Evolutionary conservation across 2,329 filamentous ascomycete species (phyloP).

Genomic region (Parascedosporium putredinis): DNA sequence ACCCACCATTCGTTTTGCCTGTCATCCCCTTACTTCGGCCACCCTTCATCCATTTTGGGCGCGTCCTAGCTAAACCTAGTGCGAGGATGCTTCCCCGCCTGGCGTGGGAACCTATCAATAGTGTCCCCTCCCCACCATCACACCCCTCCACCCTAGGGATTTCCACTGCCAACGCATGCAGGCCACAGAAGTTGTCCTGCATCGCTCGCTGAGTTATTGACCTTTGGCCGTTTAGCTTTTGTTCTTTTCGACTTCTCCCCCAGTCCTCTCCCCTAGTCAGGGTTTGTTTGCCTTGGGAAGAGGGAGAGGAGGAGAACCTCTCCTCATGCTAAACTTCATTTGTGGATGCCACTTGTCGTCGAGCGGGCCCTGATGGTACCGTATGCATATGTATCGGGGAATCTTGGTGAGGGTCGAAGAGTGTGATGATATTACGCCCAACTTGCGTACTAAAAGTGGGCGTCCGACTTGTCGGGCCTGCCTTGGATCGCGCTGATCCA

Average conservation of each 20-base stretch:
- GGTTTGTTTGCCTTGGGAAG: no score
- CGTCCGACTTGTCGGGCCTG: neutral
- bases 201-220: neutral
- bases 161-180: slow-evolving; percentile 3
- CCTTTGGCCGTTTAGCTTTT: neutral
- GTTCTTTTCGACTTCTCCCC: neutral
- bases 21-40: slow-evolving; percentile 1
- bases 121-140: slow-evolving; percentile 2
- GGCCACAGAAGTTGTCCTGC: neutral
- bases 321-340: no score
- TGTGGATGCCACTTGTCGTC: no score
- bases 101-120: neutral
- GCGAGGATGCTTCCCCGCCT: neutral
- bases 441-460: neutral
- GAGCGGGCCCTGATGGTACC: no score
- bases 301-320: no score
- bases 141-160: neutral
- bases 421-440: neutral
- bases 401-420: neutral
- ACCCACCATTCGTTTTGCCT: neutral
- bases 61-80: neutral
- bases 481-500: neutral
- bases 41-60: neutral
- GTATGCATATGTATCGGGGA: neutral
- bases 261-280: neutral